Conservation (phyloP, 306 rosid genomes). For the Vigna trinervia region DNA sequence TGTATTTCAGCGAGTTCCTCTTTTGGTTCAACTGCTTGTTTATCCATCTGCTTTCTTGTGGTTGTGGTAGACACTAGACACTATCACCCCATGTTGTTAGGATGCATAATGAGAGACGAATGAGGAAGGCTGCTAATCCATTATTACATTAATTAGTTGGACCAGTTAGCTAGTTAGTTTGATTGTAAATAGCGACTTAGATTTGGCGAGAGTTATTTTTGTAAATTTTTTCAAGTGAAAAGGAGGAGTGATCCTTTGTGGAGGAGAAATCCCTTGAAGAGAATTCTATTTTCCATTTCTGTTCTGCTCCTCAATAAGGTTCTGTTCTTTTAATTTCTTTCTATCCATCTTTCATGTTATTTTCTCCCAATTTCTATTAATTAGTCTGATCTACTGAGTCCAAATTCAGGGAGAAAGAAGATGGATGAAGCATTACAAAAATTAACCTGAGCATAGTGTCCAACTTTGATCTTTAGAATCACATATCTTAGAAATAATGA, state of each 20-base stretch:
- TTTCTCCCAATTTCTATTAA: too few species aligned
- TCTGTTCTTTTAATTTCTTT: neutral
- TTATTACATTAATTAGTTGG: neutral
- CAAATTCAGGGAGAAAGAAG: too few species aligned
- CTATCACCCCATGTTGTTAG: neutral
- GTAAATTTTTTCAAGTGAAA: neutral
- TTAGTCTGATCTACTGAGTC: too few species aligned
- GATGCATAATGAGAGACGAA: neutral
- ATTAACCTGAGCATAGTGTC: too few species aligned
- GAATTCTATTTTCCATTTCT: neutral
- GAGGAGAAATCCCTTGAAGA: neutral
- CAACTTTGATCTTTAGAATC: too few species aligned
- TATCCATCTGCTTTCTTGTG: neutral
- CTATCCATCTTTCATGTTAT: too few species aligned
- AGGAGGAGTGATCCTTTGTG: neutral
- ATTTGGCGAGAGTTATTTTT: too few species aligned
- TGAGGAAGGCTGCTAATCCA: neutral
- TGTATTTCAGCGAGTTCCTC: neutral
- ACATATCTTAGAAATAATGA: too few species aligned
- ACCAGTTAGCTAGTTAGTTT: neutral
- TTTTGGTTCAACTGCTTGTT: constrained; percentile 14
- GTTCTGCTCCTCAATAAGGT: neutral
- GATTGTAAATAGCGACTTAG: neutral
- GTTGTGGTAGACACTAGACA: neutral
- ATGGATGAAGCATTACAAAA: too few species aligned